phyloP scores from a whole-genome alignment of 2,329 filamentous ascomycete species.

The Paraconiothyrium brasiliense region DNA sequence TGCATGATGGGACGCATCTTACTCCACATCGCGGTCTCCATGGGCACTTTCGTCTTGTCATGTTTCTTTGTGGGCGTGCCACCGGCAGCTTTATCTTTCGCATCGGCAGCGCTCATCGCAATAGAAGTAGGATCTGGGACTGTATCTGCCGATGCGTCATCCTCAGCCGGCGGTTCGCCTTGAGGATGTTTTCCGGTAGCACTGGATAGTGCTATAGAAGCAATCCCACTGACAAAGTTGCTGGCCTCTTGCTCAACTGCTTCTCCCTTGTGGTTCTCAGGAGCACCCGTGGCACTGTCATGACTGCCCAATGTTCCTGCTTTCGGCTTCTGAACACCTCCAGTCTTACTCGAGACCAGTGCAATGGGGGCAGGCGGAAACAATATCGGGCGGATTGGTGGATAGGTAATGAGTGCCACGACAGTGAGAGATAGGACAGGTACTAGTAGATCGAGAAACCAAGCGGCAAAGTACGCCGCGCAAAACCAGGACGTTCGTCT shows the following conservation, averaged over 20 bases:
- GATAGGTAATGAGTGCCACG: constrained; percentile 73
- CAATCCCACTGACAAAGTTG: constrained; percentile 80
- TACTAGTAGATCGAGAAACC: constrained; percentile 75
- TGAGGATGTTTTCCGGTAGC: constrained; percentile 81
- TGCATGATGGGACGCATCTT: constrained; percentile 80
- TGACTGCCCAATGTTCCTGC: constrained; percentile 79
- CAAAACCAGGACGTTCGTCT: constrained; percentile 74
- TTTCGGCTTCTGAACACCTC: constrained; percentile 79
- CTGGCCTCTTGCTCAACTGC: constrained; percentile 84
- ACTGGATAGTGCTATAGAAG: constrained; percentile 75
- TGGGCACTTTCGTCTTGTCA: constrained; percentile 81
- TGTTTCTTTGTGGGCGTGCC: constrained; percentile 61
- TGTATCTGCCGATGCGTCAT: constrained; percentile 56
- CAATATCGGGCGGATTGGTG: constrained; percentile 67
- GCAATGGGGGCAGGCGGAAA: constrained; percentile 83
- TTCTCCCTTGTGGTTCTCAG: constrained; percentile 84
- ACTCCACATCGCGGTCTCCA: constrained; percentile 79
- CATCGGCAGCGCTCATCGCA: constrained; percentile 63
- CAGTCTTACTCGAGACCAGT: constrained; percentile 73
- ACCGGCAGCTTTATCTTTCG: constrained; percentile 64
- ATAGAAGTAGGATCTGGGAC: constrained; percentile 70
- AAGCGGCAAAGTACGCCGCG: constrained; percentile 70
- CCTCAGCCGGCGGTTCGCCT: constrained; percentile 62
- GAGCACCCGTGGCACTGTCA: constrained; percentile 81
- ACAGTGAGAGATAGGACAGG: constrained; percentile 68